A percentile compares a stretch with the other conserved stretches of the same genome.
Evolutionary conservation across 179 eudicot genomes (phyloP).

Genomic region (Beta corolliflora): DNA sequence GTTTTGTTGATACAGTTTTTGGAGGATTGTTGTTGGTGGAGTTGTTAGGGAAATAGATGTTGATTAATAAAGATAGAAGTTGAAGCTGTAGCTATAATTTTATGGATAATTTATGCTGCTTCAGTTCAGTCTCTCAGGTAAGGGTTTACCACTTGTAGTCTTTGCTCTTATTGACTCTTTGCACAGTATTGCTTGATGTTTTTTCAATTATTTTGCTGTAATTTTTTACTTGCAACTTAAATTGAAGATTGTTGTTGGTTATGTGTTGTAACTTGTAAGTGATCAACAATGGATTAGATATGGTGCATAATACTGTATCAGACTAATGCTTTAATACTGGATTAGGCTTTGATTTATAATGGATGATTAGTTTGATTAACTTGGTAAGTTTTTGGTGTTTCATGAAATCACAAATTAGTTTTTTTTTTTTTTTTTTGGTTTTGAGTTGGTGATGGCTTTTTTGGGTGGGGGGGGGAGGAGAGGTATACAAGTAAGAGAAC

Average conservation of each 20-base stretch:
- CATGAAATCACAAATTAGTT: neutral
- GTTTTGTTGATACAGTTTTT: conserved; percentile 36
- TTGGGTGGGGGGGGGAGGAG: too few species aligned
- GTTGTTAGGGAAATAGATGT: conserved; percentile 39
- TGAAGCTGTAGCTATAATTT: conserved; percentile 38
- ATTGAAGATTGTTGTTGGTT: conserved; percentile 7
- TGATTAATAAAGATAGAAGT: conserved; percentile 38
- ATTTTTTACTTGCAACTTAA: neutral
- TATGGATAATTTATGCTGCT: conserved; percentile 70
- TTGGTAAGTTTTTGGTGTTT: neutral
- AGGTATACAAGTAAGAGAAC: neutral
- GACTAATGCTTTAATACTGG: neutral
- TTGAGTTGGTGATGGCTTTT: neutral
- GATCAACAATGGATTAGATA: conserved; percentile 11
- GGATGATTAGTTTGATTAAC: conserved; percentile 4
- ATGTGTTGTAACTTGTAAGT: neutral
- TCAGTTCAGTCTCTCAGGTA: conserved; percentile 53
- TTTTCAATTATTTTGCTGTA: neutral
- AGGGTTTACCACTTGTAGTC: conserved; percentile 6
- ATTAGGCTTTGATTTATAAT: neutral
- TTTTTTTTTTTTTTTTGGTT: neutral
- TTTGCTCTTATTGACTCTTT: neutral
- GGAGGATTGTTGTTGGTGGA: conserved; percentile 26
- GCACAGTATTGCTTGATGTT: neutral
- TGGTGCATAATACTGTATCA: neutral